Percentiles rank a stretch among this genome's conserved stretches.
These are phyloP conservation scores for Saccharomycopsis lassenensis DNA, from an alignment of 805 yeast species.

Conservation along the genomic window DNA sequence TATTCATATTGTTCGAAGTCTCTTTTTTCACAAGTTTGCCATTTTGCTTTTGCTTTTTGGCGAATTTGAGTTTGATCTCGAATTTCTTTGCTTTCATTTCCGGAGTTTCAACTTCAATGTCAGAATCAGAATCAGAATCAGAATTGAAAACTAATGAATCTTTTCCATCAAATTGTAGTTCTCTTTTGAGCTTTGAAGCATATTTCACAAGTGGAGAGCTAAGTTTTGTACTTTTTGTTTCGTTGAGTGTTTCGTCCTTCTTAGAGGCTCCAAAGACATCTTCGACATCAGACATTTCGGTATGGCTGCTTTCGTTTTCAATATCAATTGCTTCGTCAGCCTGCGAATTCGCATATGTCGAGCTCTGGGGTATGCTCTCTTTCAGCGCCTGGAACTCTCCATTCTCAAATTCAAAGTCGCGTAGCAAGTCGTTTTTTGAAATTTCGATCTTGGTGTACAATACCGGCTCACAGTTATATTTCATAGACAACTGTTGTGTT, in stretches of 20 bases:
- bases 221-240: background rate
- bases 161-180: slow-evolving; percentile 1
- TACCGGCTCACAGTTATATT: slow-evolving; percentile 13
- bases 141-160: slow-evolving; percentile 12
- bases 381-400: slow-evolving; percentile 8
- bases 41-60: slow-evolving; percentile 10
- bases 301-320: slow-evolving; percentile 6
- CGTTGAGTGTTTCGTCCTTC: background rate
- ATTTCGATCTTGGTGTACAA: slow-evolving; percentile 12
- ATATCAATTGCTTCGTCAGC: slow-evolving; percentile 4
- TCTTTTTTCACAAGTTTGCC: background rate
- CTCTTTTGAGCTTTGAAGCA: slow-evolving; percentile 7
- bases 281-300: slow-evolving; percentile 13
- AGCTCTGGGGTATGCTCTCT: background rate
- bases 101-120: background rate
- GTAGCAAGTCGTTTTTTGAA: slow-evolving; percentile 10
- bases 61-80: slow-evolving; percentile 13
- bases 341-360: no score
- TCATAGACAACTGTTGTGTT: slow-evolving; percentile 13
- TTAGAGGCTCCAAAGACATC: background rate
- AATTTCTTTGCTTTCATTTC: slow-evolving; percentile 11
- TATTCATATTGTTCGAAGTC: slow-evolving; percentile 6
- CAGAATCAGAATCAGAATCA: slow-evolving; percentile 11
- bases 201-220: slow-evolving; percentile 7
- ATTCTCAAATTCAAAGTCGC: slow-evolving; percentile 13